Percentiles rank a stretch among this genome's conserved stretches.
Evolutionary conservation across 352 stramenopile species (phyloP).

Genomic region (Globisporangium spinosum): DNA sequence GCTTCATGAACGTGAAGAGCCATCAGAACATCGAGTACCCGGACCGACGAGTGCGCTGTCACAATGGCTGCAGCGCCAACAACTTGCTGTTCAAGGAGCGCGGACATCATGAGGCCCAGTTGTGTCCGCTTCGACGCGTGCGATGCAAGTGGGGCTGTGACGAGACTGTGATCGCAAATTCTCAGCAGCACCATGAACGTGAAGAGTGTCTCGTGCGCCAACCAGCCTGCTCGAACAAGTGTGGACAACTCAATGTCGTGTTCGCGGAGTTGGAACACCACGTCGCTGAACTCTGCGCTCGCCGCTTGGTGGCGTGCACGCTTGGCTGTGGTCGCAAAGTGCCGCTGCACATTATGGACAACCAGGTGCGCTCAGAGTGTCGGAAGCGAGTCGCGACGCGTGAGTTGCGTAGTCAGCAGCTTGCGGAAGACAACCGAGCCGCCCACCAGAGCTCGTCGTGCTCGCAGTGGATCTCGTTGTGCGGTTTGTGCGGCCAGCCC

Average conservation of each 20-base stretch:
- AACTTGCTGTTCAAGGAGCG: constrained; percentile 43
- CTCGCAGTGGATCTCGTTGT: constrained; percentile 40
- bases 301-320: constrained; percentile 33
- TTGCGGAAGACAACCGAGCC: constrained; percentile 36
- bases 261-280: constrained; percentile 45
- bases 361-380: constrained; percentile 38
- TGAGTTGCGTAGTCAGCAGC: constrained; percentile 24
- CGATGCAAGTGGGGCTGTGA: constrained; percentile 56
- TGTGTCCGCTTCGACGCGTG: constrained; percentile 50
- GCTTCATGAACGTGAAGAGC: constrained; percentile 38
- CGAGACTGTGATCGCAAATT: constrained; percentile 40
- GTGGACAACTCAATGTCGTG: constrained; percentile 28
- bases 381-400: constrained; percentile 40
- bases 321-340: constrained; percentile 51
- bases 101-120: constrained; percentile 35
- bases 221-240: constrained; percentile 51
- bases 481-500: constrained; percentile 46
- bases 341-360: constrained; percentile 39
- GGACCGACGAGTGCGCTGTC: constrained; percentile 55
- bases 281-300: constrained; percentile 26
- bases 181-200: constrained; percentile 42
- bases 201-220: constrained; percentile 51
- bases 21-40: constrained; percentile 46
- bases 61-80: constrained; percentile 52
- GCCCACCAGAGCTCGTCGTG: constrained; percentile 36